phyloP scores from a whole-genome alignment of 805 yeast genomes.

The Saturnispora silvae region DNA sequence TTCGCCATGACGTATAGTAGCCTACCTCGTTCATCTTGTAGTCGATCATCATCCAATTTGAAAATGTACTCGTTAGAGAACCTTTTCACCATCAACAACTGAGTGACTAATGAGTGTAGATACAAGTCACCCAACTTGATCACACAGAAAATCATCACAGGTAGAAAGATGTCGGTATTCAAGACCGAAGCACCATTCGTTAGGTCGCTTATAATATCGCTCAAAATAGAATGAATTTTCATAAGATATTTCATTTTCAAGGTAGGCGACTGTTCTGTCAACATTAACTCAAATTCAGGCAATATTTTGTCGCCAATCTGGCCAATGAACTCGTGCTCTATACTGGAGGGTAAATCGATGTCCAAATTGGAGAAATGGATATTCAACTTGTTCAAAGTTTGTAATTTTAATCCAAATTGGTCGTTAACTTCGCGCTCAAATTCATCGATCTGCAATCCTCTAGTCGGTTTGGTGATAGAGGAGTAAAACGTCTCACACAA shows the following conservation, averaged over 20 bases:
- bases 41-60: constrained; percentile 14
- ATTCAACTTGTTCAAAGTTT: constrained; percentile 18
- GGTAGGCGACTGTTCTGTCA: constrained; percentile 27
- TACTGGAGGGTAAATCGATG: constrained; percentile 18
- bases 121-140: constrained; percentile 23
- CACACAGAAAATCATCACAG: constrained; percentile 25
- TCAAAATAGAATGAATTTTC: constrained; percentile 22
- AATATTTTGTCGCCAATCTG: constrained; percentile 18
- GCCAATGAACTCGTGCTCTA: constrained; percentile 18
- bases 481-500: constrained; percentile 26
- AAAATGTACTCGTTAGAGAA: constrained; percentile 24
- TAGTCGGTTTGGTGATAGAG: constrained; percentile 26
- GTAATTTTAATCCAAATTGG: constrained; percentile 21
- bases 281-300: constrained; percentile 24
- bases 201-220: constrained; percentile 17
- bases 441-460: constrained; percentile 22
- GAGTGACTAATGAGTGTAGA: constrained; percentile 22
- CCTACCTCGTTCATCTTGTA: constrained; percentile 24
- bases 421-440: constrained; percentile 20
- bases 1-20: constrained; percentile 27
- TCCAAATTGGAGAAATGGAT: constrained; percentile 22
- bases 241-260: constrained; percentile 24
- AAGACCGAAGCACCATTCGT: constrained; percentile 11
- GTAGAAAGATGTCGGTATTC: constrained; percentile 28
- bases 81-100: constrained; percentile 25